phyloP scores from a whole-genome alignment of 306 rosid genomes.

The barrel medic (Medicago truncatula) region MtrunA17r5.0-ANR NC_053049.1:16244001-16244500 shows the following conservation, averaged over 20 bases:
- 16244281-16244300: constrained; percentile 20
- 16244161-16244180: constrained; percentile 14
- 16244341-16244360: constrained; percentile 68
- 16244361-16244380: constrained; percentile 61
- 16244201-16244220: constrained; percentile 14
- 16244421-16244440: constrained; percentile 67
- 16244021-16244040: background rate
- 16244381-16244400: constrained; percentile 67
- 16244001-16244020: constrained; percentile 15
- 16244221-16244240: constrained; percentile 12
- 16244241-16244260: constrained; percentile 8
- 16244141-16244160: constrained; percentile 18
- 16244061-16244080: background rate
- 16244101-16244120: constrained; percentile 22
- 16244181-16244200: constrained; percentile 28
- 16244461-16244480: constrained; percentile 60
- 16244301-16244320: constrained; percentile 59
- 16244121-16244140: constrained; percentile 11
- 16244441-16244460: constrained; percentile 62
- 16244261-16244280: background rate
- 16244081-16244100: constrained; percentile 12
- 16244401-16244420: constrained; percentile 68
- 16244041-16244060: constrained; percentile 2
- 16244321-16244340: constrained; percentile 52
- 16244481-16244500: constrained; percentile 67